Percentiles rank a stretch among this genome's conserved stretches.
Evolutionary conservation across 805 yeast genomes (phyloP).

Genomic region (Deakozyma indianensis): DNA sequence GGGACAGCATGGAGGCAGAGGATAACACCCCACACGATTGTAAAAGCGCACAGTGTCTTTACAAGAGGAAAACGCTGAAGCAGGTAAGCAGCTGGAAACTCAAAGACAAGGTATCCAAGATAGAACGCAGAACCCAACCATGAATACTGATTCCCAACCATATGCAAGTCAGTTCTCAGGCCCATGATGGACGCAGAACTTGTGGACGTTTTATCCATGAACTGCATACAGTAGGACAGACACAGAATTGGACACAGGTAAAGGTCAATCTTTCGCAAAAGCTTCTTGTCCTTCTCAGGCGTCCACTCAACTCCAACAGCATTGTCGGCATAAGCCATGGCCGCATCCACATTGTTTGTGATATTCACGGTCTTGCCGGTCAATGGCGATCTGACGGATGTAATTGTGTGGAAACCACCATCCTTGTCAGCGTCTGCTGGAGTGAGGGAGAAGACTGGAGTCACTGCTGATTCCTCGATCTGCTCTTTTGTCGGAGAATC

Average conservation of each 20-base stretch:
- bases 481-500: background rate
- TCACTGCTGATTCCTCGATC: background rate
- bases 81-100: conserved; percentile 30
- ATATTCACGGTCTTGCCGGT: background rate
- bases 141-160: conserved; percentile 27
- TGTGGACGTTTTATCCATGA: conserved; percentile 44
- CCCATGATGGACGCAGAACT: conserved; percentile 42
- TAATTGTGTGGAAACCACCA: background rate
- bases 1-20: conserved; percentile 32
- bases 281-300: conserved; percentile 15
- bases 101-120: conserved; percentile 49
- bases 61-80: conserved; percentile 47
- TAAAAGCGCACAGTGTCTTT: conserved; percentile 29
- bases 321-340: background rate
- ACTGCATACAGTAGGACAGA: conserved; percentile 35
- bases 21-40: conserved; percentile 34
- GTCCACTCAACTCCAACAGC: background rate
- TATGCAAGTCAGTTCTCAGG: conserved; percentile 28
- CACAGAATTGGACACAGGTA: conserved; percentile 37
- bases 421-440: background rate
- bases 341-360: background rate
- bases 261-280: conserved; percentile 36
- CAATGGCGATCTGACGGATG: background rate
- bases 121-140: conserved; percentile 52
- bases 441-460: background rate